Evolutionary conservation across 1,284 basidiomycete genomes (phyloP).

Genomic region (Leccinum fallax): DNA sequence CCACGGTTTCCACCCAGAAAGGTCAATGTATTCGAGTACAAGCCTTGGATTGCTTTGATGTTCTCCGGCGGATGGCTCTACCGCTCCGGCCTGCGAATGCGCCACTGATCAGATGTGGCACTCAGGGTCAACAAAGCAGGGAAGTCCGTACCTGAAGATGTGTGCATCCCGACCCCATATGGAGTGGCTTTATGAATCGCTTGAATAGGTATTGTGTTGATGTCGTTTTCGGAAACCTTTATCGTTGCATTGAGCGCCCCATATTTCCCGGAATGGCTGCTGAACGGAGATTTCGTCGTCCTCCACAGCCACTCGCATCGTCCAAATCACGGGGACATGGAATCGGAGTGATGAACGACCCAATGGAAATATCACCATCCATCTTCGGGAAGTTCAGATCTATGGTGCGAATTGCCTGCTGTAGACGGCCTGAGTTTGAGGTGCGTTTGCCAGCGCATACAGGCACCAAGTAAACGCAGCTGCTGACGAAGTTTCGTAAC

Average conservation of each 20-base stretch:
- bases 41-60: constrained; percentile 53
- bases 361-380: constrained; percentile 34
- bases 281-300: constrained; percentile 64
- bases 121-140: constrained; percentile 22
- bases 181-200: constrained; percentile 59
- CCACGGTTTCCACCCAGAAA: constrained; percentile 66
- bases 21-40: constrained; percentile 66
- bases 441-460: constrained; percentile 60
- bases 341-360: constrained; percentile 62
- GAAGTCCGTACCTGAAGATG: constrained; percentile 53
- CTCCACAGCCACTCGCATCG: constrained; percentile 59
- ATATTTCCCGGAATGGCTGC: constrained; percentile 34
- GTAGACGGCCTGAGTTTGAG: constrained; percentile 58
- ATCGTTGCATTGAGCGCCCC: constrained; percentile 38
- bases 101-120: constrained; percentile 25
- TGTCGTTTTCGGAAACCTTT: constrained; percentile 55
- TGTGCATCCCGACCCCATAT: constrained; percentile 74
- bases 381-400: constrained; percentile 21
- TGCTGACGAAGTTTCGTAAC: constrained; percentile 56
- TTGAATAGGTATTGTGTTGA: constrained; percentile 62
- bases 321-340: constrained; percentile 64
- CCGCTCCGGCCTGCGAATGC: constrained; percentile 54
- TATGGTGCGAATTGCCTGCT: constrained; percentile 47
- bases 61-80: constrained; percentile 49
- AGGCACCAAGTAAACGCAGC: constrained; percentile 73